These are phyloP conservation scores for Pseudomonodictys pantanalensis DNA, from an alignment of 495 filamentous ascomycete species.

Conservation along the genomic window DNA sequence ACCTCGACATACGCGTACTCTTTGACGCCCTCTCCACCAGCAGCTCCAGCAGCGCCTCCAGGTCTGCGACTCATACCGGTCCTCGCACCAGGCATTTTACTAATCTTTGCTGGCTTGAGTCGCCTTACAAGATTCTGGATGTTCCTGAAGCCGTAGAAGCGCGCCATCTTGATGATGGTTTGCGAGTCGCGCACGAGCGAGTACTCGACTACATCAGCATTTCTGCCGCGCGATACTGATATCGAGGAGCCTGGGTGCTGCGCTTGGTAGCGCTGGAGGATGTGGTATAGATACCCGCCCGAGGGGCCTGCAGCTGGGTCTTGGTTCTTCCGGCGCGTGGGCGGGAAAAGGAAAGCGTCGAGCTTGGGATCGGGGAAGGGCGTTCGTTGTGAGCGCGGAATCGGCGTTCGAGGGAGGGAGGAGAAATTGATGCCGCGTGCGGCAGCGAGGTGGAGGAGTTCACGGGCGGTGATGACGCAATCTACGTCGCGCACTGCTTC, in stretches of 20 bases:
- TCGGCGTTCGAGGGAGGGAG: constrained; percentile 57
- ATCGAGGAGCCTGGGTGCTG: constrained; percentile 66
- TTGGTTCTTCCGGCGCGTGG: constrained; percentile 30
- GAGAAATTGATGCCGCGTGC: constrained; percentile 73
- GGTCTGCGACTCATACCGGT: constrained; percentile 47
- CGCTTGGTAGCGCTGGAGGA: constrained; percentile 68
- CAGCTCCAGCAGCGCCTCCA: constrained; percentile 34
- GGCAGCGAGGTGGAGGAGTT: constrained; percentile 82
- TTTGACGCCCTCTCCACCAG: constrained; percentile 40
- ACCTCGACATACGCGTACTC: constrained; percentile 93
- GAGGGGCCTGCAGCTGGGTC: constrained; percentile 62
- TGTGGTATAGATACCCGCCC: constrained; percentile 82
- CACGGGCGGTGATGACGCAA: constrained; percentile 93
- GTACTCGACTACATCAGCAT: constrained; percentile 87
- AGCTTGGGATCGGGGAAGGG: constrained; percentile 68
- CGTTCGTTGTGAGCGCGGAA: constrained; percentile 36
- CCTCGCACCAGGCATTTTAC: constrained; percentile 73
- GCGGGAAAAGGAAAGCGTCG: constrained; percentile 67
- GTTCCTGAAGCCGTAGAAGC: constrained; percentile 96
- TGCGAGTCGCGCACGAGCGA: constrained; percentile 55
- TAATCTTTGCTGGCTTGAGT: constrained; percentile 72
- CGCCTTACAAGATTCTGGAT: constrained; percentile 94
- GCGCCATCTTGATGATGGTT: constrained; percentile 65
- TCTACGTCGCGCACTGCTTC: constrained; percentile 81
- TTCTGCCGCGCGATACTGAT: constrained; percentile 70